Conservation (phyloP, 2,329 filamentous ascomycete genomes). For the Cyphellophora europaea region DNA sequence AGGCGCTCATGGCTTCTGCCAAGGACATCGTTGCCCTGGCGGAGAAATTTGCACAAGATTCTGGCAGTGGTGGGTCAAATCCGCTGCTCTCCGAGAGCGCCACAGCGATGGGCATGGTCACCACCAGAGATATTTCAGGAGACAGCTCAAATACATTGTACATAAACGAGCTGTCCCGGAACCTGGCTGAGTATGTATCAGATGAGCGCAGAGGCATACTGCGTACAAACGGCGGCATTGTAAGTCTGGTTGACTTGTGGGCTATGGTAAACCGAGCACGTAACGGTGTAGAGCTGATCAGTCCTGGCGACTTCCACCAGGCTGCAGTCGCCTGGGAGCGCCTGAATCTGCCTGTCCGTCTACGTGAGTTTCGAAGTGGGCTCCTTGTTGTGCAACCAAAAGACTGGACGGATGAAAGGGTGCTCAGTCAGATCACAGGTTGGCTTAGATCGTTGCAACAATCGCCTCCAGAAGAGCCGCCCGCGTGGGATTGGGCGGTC, state of each 20-base stretch:
- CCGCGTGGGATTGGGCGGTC: constrained; percentile 63
- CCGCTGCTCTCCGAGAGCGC: constrained; percentile 73
- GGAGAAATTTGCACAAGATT: constrained; percentile 70
- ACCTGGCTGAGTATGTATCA: constrained; percentile 79
- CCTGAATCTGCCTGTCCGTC: constrained; percentile 72
- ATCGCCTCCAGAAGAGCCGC: constrained; percentile 45
- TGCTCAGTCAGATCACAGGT: constrained; percentile 61
- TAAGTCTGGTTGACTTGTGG: constrained; percentile 85
- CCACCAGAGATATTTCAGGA: constrained; percentile 90
- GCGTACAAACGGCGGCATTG: constrained; percentile 72
- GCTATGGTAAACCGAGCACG: constrained; percentile 88
- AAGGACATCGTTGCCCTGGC: constrained; percentile 93
- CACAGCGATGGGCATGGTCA: constrained; percentile 76
- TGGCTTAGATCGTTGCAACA: constrained; percentile 68
- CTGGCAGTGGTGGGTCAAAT: constrained; percentile 51
- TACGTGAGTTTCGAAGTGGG: constrained; percentile 84
- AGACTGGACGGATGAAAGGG: constrained; percentile 85
- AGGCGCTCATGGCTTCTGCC: constrained; percentile 93
- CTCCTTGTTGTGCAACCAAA: constrained; percentile 86
- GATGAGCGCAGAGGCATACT: constrained; percentile 74
- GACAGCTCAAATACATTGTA: constrained; percentile 73
- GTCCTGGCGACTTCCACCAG: constrained; percentile 82
- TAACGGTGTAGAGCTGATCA: constrained; percentile 89
- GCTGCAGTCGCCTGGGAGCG: constrained; percentile 83
- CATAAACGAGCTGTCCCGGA: constrained; percentile 74